Conservation (phyloP, 345 rosid species). For the Luvunga scandens region DNA sequence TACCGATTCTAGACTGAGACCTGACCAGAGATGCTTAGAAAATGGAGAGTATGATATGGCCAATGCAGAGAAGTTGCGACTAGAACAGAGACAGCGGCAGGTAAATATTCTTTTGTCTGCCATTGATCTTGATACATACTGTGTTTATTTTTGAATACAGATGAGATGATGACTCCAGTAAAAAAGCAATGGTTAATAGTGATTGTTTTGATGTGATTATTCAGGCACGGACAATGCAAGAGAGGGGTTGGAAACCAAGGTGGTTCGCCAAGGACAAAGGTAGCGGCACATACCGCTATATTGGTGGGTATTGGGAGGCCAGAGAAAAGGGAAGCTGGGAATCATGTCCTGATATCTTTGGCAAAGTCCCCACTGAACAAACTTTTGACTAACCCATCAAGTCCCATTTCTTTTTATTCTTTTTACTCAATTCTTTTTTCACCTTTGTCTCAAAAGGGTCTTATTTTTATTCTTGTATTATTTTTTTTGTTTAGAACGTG, state of each 20-base stretch:
- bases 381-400: slow-evolving; percentile 20
- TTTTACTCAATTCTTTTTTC: not conserved
- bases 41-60: slow-evolving; percentile 44
- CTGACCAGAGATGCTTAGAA: slow-evolving; percentile 39
- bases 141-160: too few species aligned
- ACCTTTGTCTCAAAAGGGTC: not conserved
- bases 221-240: slow-evolving; percentile 97
- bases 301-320: slow-evolving; percentile 95
- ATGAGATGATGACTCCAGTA: too few species aligned
- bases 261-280: slow-evolving; percentile 85
- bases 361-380: slow-evolving; percentile 61
- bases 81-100: slow-evolving; percentile 43
- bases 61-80: slow-evolving; percentile 39
- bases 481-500: not conserved
- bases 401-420: not conserved
- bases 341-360: slow-evolving; percentile 87
- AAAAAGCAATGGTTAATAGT: not conserved
- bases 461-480: not conserved
- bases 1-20: slow-evolving; percentile 47
- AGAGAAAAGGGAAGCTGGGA: slow-evolving; percentile 65
- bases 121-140: not conserved
- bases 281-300: slow-evolving; percentile 51
- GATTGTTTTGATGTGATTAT: not conserved
- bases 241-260: slow-evolving; percentile 93
- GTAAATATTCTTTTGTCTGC: slow-evolving; percentile 7